Evolutionary conservation across 1,139 yeast genomes (phyloP), one percentile per base, ranked within the genome.

Genomic region (Kluyveromyces sp.): DNA sequence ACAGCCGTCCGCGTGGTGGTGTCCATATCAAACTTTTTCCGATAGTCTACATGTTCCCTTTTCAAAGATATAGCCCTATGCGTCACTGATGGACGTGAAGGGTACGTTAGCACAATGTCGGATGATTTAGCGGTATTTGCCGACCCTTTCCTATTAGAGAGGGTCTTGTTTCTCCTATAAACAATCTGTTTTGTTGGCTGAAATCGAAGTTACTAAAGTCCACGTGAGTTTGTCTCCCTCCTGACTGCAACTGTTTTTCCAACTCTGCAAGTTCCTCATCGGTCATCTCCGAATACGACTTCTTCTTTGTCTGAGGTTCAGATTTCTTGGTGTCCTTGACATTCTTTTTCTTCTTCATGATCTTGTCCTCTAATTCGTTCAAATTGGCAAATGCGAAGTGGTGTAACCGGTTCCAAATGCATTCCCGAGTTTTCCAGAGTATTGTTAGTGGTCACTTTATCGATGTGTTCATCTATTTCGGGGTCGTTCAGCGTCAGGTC

Each of bases 231-330:
- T 62, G 51, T 44, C 64, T 54, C 5, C 61, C 60, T 10, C 61
- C 61, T 15, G 61, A 53, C 30, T 57, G 55, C 55, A 70, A 81
- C 55, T 79, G 84, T 2, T 77, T 71, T 61, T 81, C 89, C 56
- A 81, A 62, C 3, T 75, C 79, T 57, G 79, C 65, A 43, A 83
- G 66, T 59, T 83, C 88, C 52, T 78, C 83, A 57, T 77, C 72
- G 3, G 83, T 72, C 85, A 83, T 77, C 3, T 74, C 82, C 8
- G 78, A 74, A 54, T 79, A 74, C 33, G 82, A 76, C 58, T 79
- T 79, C 51, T 79, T 69, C 41, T 78, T 62, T 1, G 61, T 54
- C 26, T 57, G 49, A 34, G 42, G 45, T 35, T 41, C 43, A 39
- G 47, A 37, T 40, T 32, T 41, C 10, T 35, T 15, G 21, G 21